Conservation (phyloP, 1,139 yeast genomes). For the Yamadazyma dushanensis region DNA sequence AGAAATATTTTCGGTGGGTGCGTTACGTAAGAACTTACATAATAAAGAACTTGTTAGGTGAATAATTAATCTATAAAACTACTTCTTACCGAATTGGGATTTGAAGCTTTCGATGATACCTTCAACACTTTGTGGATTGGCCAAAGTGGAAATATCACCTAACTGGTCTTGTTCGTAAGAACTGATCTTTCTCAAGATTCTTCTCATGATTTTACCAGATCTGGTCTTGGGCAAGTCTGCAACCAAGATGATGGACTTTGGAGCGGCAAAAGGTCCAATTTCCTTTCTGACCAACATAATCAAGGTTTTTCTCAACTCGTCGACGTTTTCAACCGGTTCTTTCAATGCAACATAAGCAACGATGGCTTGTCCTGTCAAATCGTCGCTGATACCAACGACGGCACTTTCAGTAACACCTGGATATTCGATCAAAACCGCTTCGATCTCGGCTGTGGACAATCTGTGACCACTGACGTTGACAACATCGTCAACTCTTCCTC, state of each 20-base stretch:
- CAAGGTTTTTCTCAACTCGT: slow-evolving; percentile 76
- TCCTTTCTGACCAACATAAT: slow-evolving; percentile 86
- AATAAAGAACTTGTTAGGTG: too few relatives aligned
- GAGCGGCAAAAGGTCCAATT: slow-evolving; percentile 98
- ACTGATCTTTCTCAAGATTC: slow-evolving; percentile 90
- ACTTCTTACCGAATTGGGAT: slow-evolving; percentile 30
- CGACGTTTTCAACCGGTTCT: slow-evolving; percentile 52
- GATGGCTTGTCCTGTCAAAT: slow-evolving; percentile 96
- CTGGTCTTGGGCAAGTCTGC: slow-evolving; percentile 95
- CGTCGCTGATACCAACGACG: slow-evolving; percentile 92
- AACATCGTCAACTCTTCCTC: slow-evolving; percentile 82
- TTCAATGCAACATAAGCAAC: slow-evolving; percentile 91
- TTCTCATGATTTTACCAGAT: slow-evolving; percentile 98
- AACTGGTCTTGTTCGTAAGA: slow-evolving; percentile 88
- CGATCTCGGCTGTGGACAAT: slow-evolving; percentile 81
- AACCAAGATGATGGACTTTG: slow-evolving; percentile 85
- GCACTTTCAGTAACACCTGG: slow-evolving; percentile 87
- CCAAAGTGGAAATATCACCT: slow-evolving; percentile 90
- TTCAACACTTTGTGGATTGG: slow-evolving; percentile 84
- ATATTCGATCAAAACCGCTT: slow-evolving; percentile 85
- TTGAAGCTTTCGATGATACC: slow-evolving; percentile 60
- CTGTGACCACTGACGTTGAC: slow-evolving; percentile 82
- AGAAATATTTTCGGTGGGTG: slow-evolving; percentile 1
- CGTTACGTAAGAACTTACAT: not conserved
- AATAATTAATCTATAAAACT: not conserved